Base-by-base conservation (phyloP, 345 rosid genomes). In the Jatropha curcas region DNA sequence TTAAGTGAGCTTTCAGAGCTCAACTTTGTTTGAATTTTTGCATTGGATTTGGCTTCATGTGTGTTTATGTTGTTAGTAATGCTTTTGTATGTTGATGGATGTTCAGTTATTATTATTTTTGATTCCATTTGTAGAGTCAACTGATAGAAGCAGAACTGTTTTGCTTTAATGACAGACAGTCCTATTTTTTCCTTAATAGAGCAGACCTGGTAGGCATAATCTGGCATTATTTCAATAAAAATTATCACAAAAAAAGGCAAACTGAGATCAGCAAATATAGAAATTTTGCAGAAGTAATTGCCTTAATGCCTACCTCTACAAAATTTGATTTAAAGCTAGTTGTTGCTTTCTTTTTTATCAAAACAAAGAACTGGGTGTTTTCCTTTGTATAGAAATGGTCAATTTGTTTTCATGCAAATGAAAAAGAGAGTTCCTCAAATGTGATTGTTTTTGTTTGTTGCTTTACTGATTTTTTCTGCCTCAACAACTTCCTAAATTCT, bases 401-500 rank as follows among this genome's bases (percentile, higher is more conserved):
- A 66, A 71, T 81, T 80, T 60, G 5, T n/a, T 70, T 71, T 78
- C 64, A 46, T 67, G 71, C 74, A 67, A 80, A 66, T 71, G 78
- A 63, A 76, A 74, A 43, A 52, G 48, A 69, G 77, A 48, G 20
- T 58, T 81, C 13, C 65, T 60, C 53, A 64, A 59, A 4, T 53
- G 59, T 59, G 73, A 58, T 27, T 73, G 64, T 62, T 73, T 67
- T 56, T 71, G 61, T 71, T 59, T 58, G 71, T 74, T 80, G 73
- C 74, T 76, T 71, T 70, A 52, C 72, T 65, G 62, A 73, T 65
- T 79, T 62, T 74, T n/a, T 62, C 46, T 74, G 79, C 59, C 61
- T 67, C 67, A 37, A 68, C 74, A 71, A 64, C 83, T 76, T 82
- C 63, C 83, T 82, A 80, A 76, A 78, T 73, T 74, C 79, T 84